Evolutionary conservation across 257 asterid species (phyloP).

Genomic region (Perilla frutescens): DNA sequence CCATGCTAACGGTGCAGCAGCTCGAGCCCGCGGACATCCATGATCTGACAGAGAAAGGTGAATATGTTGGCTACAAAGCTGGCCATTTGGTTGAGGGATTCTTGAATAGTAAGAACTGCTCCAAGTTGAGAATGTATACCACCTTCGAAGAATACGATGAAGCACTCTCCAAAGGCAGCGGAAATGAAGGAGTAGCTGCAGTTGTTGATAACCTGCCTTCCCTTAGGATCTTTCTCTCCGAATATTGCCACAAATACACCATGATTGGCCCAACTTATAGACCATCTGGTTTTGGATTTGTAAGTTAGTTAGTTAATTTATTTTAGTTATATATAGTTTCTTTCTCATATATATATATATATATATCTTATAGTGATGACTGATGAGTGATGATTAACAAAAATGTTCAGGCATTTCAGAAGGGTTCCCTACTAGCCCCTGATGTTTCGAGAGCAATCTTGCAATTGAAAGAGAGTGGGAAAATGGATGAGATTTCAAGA

Average conservation of each 20-base stretch:
- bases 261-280: conserved; percentile 46
- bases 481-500: conserved; percentile 32
- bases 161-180: conserved; percentile 56
- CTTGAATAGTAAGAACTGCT: conserved; percentile 18
- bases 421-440: conserved; percentile 52
- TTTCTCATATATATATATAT: not conserved
- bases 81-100: conserved; percentile 45
- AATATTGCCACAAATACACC: conserved; percentile 46
- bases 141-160: conserved; percentile 45
- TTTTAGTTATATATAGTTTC: not conserved
- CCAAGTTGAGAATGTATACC: conserved; percentile 40
- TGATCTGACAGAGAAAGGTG: conserved; percentile 44
- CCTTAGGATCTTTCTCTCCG: conserved; percentile 47
- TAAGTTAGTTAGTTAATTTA: conserved; percentile 30
- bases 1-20: conserved; percentile 64
- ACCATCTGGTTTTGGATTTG: conserved; percentile 60
- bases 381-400: not conserved
- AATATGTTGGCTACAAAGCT: conserved; percentile 49
- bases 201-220: conserved; percentile 62
- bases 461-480: conserved; percentile 47
- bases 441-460: conserved; percentile 56
- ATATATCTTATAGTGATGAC: not conserved
- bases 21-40: conserved; percentile 39
- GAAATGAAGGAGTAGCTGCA: conserved; percentile 57
- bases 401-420: conserved; percentile 48